Percentiles rank a stretch among this genome's conserved stretches.
Evolutionary conservation across 768 basidiomycete genomes (phyloP).

Genomic region (Suillus fuscotomentosus): DNA sequence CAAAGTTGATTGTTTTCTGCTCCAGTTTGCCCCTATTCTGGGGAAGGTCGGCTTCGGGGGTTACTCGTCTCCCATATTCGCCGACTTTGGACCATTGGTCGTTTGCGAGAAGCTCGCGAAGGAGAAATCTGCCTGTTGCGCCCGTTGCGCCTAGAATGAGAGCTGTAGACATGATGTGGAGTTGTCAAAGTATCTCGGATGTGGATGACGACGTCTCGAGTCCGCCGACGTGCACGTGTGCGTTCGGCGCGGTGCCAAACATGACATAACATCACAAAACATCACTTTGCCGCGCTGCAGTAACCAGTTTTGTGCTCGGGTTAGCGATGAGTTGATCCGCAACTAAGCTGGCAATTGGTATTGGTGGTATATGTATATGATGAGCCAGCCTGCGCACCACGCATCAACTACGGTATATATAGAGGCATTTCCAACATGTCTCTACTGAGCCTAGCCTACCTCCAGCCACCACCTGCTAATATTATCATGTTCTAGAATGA

Average conservation of each 20-base stretch:
- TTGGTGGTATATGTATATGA: no score
- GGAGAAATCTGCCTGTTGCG: slow-evolving; percentile 58
- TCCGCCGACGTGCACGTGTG: background rate
- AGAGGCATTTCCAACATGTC: no score
- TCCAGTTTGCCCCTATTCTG: slow-evolving; percentile 53
- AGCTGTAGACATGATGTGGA: slow-evolving; percentile 31
- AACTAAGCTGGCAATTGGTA: no score
- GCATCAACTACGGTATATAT: no score
- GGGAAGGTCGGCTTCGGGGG: slow-evolving; percentile 39
- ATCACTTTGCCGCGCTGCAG: background rate
- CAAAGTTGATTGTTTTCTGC: slow-evolving; percentile 69
- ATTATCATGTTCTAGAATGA: background rate
- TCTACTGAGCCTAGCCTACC: background rate
- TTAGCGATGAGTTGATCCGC: no score
- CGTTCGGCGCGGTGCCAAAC: background rate
- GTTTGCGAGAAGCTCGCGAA: slow-evolving; percentile 59
- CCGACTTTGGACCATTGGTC: slow-evolving; percentile 56
- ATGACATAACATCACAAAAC: background rate
- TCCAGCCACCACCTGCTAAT: background rate
- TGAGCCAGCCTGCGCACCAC: no score
- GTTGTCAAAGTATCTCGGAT: background rate
- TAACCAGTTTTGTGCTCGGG: no score
- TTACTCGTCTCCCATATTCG: slow-evolving; percentile 70
- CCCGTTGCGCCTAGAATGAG: slow-evolving; percentile 78
- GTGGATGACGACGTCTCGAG: no score